phyloP scores from a whole-genome alignment of 2,329 filamentous ascomycete genomes.

The Metarhizium humberi region DNA sequence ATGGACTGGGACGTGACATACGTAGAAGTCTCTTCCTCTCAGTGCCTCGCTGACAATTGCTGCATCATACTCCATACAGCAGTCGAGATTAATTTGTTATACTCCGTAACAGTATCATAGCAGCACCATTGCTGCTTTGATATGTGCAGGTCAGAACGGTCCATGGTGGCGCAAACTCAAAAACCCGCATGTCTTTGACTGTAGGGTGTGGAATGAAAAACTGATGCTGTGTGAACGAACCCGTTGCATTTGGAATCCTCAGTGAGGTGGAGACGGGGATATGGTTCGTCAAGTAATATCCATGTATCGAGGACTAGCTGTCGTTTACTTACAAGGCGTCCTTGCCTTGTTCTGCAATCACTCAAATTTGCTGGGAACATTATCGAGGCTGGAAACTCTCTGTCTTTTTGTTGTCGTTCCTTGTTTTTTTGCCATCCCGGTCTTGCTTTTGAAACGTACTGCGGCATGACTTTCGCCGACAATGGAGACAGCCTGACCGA shows the following conservation, averaged over 20 bases:
- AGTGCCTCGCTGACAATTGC: too few species aligned
- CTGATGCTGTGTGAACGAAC: not conserved
- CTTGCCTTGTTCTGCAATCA: not conserved
- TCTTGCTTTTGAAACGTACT: not conserved
- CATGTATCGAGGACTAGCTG: not conserved
- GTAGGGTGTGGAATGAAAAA: not conserved
- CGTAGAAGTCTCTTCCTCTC: too few species aligned
- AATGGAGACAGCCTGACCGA: not conserved
- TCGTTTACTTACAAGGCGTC: not conserved
- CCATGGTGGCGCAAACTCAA: slow-evolving; percentile 5
- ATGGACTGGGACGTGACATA: too few species aligned
- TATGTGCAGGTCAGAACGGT: not conserved
- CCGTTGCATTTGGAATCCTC: not conserved
- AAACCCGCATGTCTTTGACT: not conserved
- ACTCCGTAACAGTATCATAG: not conserved
- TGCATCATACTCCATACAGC: too few species aligned
- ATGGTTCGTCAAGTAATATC: not conserved
- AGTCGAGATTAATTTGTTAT: too few species aligned
- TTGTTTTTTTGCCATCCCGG: not conserved
- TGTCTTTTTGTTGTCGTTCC: not conserved
- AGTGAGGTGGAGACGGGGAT: not conserved
- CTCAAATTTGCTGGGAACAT: not conserved
- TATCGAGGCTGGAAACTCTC: not conserved
- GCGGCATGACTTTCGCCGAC: not conserved
- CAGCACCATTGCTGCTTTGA: not conserved